These are phyloP conservation scores for Ophiobolus disseminans DNA, from an alignment of 2,329 filamentous ascomycete genomes.

Conservation along the genomic window DNA sequence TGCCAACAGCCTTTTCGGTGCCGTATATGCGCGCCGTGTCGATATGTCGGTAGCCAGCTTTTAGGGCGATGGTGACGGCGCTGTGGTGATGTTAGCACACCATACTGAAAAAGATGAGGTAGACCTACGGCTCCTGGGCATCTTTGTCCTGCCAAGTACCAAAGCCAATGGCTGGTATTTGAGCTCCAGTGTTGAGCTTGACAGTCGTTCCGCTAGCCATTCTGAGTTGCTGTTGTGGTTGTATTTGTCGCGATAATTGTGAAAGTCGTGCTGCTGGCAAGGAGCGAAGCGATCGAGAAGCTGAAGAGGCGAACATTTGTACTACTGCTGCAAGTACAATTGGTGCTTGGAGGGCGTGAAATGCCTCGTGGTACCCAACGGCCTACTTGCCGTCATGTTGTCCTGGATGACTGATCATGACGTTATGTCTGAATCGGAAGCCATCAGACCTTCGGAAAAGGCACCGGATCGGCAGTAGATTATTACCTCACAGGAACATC, in stretches of 20 bases:
- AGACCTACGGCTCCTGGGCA: slow-evolving; percentile 34
- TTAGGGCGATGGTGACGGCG: slow-evolving; percentile 48
- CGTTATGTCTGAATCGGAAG: no score
- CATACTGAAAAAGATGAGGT: background rate
- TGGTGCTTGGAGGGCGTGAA: background rate
- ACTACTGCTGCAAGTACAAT: background rate
- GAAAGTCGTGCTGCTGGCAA: slow-evolving; percentile 17
- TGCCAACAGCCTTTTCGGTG: slow-evolving; percentile 32
- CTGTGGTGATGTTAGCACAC: slow-evolving; percentile 10
- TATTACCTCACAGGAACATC: no score
- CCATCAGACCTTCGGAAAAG: no score
- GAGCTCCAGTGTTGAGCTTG: slow-evolving; percentile 71
- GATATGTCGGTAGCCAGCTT: slow-evolving; percentile 41
- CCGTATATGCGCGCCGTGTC: slow-evolving; percentile 39
- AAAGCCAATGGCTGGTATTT: slow-evolving; percentile 77
- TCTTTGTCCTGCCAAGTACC: slow-evolving; percentile 44
- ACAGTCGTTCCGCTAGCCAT: slow-evolving; percentile 51
- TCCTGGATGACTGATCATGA: no score
- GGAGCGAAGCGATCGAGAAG: slow-evolving; percentile 21
- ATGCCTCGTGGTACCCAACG: background rate
- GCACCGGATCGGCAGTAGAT: no score
- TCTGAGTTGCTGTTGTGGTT: slow-evolving; percentile 24
- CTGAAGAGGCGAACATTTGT: slow-evolving; percentile 24
- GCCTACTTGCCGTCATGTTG: no score
- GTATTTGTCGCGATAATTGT: slow-evolving; percentile 24